Conservation (phyloP, 306 rosid species). For the Inga laurina region DNA sequence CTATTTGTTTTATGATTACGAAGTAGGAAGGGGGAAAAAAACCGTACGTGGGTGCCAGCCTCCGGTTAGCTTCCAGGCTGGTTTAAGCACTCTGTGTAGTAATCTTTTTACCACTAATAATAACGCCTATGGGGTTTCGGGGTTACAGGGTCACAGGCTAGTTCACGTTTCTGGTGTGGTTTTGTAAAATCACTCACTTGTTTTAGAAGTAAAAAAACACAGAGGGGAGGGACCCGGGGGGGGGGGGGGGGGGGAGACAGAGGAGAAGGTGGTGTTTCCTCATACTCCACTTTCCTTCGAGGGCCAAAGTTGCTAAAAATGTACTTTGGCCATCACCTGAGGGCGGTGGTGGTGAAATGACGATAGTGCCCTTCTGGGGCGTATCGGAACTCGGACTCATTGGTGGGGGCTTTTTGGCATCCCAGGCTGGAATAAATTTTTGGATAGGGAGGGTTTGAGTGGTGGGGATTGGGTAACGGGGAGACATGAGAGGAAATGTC, state of each 20-base stretch:
- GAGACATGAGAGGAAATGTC: neutral
- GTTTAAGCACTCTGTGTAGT: neutral
- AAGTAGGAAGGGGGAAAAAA: neutral
- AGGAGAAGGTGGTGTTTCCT: constrained; percentile 11
- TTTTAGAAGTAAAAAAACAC: neutral
- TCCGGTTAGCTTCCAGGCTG: neutral
- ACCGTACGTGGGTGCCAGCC: constrained; percentile 3
- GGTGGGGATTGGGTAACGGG: neutral
- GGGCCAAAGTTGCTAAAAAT: constrained; percentile 42
- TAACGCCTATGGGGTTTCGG: neutral
- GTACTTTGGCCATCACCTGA: constrained; percentile 35
- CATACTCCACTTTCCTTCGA: constrained; percentile 37
- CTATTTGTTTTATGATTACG: neutral
- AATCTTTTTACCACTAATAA: constrained; percentile 6
- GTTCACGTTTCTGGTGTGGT: neutral
- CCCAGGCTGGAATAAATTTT: neutral
- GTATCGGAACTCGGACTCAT: neutral
- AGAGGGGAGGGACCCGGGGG: neutral
- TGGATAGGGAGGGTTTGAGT: neutral
- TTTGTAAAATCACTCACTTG: neutral
- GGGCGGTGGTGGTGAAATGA: neutral
- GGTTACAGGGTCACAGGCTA: neutral
- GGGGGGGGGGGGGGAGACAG: neutral
- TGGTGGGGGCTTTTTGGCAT: neutral
- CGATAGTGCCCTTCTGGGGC: constrained; percentile 20